A percentile compares a stretch with the other conserved stretches of the same genome.
Conservation (phyloP, 257 asterid species). For the Salvia hispanica region DNA sequence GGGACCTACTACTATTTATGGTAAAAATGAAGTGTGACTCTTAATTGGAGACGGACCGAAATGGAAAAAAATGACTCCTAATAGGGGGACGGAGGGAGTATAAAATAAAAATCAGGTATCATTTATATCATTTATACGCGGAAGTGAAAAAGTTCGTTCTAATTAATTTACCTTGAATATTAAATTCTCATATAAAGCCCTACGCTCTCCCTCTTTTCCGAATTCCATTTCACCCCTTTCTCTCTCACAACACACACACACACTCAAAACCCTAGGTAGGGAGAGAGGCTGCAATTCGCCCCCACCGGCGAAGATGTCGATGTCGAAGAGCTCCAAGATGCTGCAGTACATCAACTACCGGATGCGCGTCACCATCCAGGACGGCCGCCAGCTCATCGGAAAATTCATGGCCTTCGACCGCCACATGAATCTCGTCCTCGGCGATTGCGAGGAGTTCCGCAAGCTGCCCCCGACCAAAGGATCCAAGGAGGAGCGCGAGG, state of each 20-base stretch:
- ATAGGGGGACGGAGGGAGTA: too few relatives aligned
- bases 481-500: conserved; percentile 82
- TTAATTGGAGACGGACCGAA: too few relatives aligned
- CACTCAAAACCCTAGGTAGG: conserved; percentile 37
- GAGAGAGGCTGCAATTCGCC: conserved; percentile 5
- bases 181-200: conserved; percentile 22
- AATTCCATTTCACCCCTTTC: neutral
- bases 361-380: conserved; percentile 92
- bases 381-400: conserved; percentile 87
- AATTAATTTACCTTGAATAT: too few relatives aligned
- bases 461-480: conserved; percentile 81
- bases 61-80: too few relatives aligned
- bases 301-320: conserved; percentile 65
- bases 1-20: too few relatives aligned
- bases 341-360: conserved; percentile 91
- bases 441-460: conserved; percentile 94
- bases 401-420: conserved; percentile 98
- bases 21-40: too few relatives aligned
- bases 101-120: too few relatives aligned
- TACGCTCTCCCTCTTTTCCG: neutral
- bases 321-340: conserved; percentile 96
- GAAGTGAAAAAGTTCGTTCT: too few relatives aligned
- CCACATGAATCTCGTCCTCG: conserved; percentile 91
- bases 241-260: conserved; percentile 12
- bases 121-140: too few relatives aligned